Conservation (phyloP, 1,284 basidiomycete genomes). For the Kwoniella shivajii region DNA sequence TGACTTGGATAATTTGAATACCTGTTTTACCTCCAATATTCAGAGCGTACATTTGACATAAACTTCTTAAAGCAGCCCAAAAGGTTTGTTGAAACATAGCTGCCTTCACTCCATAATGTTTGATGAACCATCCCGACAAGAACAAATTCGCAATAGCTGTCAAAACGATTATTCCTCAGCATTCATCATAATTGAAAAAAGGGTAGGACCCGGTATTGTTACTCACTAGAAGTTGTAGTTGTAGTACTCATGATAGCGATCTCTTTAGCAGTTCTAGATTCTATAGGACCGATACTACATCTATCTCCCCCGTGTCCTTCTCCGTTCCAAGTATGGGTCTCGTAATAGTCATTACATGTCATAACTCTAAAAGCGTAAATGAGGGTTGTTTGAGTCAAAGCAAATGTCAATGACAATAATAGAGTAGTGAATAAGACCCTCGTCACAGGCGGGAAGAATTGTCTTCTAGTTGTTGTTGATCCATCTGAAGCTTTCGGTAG, state of each 20-base stretch:
- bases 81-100: constrained; percentile 51
- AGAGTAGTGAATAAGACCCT: constrained; percentile 43
- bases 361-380: constrained; percentile 48
- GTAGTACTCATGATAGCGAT: constrained; percentile 42
- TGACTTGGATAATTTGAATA: constrained; percentile 42
- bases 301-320: constrained; percentile 27
- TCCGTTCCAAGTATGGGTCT: constrained; percentile 26
- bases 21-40: constrained; percentile 33
- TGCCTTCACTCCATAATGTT: constrained; percentile 39
- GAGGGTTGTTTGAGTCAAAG: constrained; percentile 49
- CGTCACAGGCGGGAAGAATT: constrained; percentile 31
- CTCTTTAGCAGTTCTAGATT: constrained; percentile 31
- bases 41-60: constrained; percentile 46
- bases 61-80: constrained; percentile 47
- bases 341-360: constrained; percentile 50
- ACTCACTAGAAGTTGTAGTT: constrained; percentile 39
- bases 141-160: constrained; percentile 49
- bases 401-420: constrained; percentile 43
- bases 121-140: constrained; percentile 45
- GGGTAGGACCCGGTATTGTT: no score
- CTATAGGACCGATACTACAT: constrained; percentile 40
- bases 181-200: no score
- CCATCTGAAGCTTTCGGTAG: neutral
- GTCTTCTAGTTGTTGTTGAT: neutral
- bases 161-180: neutral